A percentile compares a stretch with the other conserved stretches of the same genome.
Evolutionary conservation across 169 alveolate species (phyloP).

Genomic region (Plasmodium ovale): DNA sequence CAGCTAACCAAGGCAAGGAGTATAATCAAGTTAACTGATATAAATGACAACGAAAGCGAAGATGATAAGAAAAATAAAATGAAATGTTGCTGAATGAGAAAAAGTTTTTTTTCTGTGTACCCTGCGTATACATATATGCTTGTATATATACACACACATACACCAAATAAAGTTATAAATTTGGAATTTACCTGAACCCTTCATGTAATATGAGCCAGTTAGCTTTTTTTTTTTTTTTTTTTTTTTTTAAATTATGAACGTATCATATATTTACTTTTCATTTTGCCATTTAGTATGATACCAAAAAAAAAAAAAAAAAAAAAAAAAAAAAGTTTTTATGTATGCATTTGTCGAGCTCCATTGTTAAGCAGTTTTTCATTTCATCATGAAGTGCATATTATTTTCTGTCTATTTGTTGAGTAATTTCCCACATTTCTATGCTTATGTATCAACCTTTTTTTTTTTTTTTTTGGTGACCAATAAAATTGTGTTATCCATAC

Average conservation of each 20-base stretch:
- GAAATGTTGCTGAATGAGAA: constrained; percentile 25
- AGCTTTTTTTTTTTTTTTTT: too few species aligned
- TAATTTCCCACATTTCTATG: neutral
- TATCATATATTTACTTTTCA: neutral
- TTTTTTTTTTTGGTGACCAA: neutral
- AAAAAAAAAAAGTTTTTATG: too few species aligned
- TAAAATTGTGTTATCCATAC: neutral
- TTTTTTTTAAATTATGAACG: neutral
- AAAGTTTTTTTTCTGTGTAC: neutral
- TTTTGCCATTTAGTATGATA: neutral
- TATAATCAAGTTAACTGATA: constrained; percentile 45
- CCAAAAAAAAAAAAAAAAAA: too few species aligned
- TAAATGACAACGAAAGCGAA: constrained; percentile 21
- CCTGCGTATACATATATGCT: neutral
- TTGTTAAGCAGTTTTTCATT: neutral
- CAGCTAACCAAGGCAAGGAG: constrained; percentile 52
- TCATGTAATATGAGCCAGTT: neutral
- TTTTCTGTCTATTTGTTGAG: neutral
- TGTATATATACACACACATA: neutral
- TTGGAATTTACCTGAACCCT: neutral
- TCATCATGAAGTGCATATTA: neutral
- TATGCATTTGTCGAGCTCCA: neutral
- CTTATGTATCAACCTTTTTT: neutral
- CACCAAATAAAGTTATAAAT: too few species aligned
- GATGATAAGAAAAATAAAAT: neutral